A percentile compares a stretch with the other conserved stretches of the same genome.
Conservation (phyloP, 805 yeast genomes). For the Sungouiella blattae region DNA sequence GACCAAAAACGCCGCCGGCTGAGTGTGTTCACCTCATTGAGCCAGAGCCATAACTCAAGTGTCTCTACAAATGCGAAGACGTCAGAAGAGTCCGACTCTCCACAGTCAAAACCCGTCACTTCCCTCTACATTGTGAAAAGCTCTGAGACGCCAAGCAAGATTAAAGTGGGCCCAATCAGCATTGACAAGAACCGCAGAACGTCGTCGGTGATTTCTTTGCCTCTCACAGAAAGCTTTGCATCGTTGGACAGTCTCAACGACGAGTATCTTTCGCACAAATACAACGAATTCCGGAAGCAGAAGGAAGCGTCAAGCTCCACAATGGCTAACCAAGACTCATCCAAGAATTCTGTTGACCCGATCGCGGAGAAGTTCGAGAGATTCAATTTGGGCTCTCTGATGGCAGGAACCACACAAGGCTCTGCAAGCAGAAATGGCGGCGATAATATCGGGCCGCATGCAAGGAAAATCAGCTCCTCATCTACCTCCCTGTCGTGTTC, state of each 20-base stretch:
- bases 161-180: conserved; percentile 35
- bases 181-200: conserved; percentile 24
- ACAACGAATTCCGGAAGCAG: conserved; percentile 27
- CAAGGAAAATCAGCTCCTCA: conserved; percentile 8
- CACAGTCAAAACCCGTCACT: no score
- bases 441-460: neutral
- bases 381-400: conserved; percentile 35
- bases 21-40: conserved; percentile 2
- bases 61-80: neutral
- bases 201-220: conserved; percentile 71
- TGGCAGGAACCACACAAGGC: conserved; percentile 17
- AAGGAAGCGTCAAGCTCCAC: conserved; percentile 6
- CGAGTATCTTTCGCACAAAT: conserved; percentile 44
- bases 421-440: neutral
- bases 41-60: neutral
- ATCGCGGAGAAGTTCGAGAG: conserved; percentile 32
- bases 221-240: conserved; percentile 72
- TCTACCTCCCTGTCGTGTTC: conserved; percentile 8
- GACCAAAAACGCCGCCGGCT: conserved; percentile 38
- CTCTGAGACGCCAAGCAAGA: conserved; percentile 8
- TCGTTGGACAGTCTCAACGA: conserved; percentile 69
- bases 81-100: neutral
- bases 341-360: conserved; percentile 8
- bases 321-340: conserved; percentile 9
- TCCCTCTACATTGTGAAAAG: neutral